Base-by-base conservation (phyloP, 805 yeast genomes). In the Hagleromyces aurorensis region DNA sequence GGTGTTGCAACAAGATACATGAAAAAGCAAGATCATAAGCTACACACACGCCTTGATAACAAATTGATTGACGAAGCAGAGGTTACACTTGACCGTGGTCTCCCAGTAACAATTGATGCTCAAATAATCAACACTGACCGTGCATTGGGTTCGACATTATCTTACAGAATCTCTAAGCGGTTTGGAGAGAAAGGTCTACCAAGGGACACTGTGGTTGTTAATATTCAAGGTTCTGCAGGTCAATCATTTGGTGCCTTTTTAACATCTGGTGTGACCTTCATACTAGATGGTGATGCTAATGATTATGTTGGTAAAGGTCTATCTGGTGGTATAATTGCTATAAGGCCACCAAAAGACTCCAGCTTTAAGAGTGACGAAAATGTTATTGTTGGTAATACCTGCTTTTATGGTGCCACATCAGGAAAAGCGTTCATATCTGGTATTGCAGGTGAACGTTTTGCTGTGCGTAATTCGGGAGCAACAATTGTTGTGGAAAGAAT, bases 391-490 rank as follows among this genome's bases (percentile, higher is more conserved):
- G 98, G 98, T 64, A 89, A 89, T 69, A 89, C 96, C 23, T 91
- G 96, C 61, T 75, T 89, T 64, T 89, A 89, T 54, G 98, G 98
- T 62, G 97, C 98, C 16, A 91, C 97, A 10, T 75, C 91, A 16
- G 98, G 98, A 58, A 62, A 80, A 39, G 94, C 95, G 6, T 89
- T 83, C 62, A 78, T 89, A 60, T 72, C 95, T 44, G 98, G 98
- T 70, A 76, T 87, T 59, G 97, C 96, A 22, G 97, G 98, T 41
- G 98, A 89, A 68, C 78, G 98, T 61, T 89, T 89, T 59, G 95
- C 94, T 12, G 98, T 89, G 36, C 82, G 98, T 68, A 89, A 89
- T 72, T 91, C 97, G 17, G 98, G 98, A 61, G 97, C 97, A 23
- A 80, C 80, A 33, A 91, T 94, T 41, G 96, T 91, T 39, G 86